Conservation (phyloP, 116 monocot species). For the Iris pallida region DNA sequence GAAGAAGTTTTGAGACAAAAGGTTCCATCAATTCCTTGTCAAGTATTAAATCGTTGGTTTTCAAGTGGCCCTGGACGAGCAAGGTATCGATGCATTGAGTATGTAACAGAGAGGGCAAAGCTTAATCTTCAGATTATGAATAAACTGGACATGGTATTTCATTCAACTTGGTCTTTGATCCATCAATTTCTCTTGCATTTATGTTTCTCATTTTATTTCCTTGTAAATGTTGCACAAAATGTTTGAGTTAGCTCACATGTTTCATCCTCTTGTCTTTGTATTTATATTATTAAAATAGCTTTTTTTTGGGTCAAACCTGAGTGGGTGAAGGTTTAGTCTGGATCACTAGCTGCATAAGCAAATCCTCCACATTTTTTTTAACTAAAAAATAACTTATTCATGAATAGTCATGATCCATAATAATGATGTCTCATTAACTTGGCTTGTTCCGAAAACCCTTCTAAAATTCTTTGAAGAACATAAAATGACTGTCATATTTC, state of each 20-base stretch:
- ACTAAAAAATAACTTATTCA: background rate
- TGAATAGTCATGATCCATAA: background rate
- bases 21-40: conserved; percentile 66
- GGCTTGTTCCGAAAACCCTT: no score
- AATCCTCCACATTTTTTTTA: background rate
- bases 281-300: background rate
- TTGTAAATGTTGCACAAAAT: background rate
- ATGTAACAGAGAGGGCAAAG: conserved; percentile 51
- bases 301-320: background rate
- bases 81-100: conserved; percentile 61
- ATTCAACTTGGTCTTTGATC: conserved; percentile 7
- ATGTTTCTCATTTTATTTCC: background rate
- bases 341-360: background rate
- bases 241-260: background rate
- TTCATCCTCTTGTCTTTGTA: background rate
- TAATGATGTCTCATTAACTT: background rate
- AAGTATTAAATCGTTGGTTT: conserved; percentile 71
- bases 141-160: conserved; percentile 84
- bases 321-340: background rate
- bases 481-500: no score
- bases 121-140: conserved; percentile 79
- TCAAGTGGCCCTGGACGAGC: conserved; percentile 43
- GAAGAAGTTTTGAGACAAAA: conserved; percentile 81
- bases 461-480: no score
- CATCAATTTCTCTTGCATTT: background rate